These are phyloP conservation scores for Berberis thunbergii DNA, from an alignment of 164 flowering plant genomes.

Conservation along the genomic window DNA sequence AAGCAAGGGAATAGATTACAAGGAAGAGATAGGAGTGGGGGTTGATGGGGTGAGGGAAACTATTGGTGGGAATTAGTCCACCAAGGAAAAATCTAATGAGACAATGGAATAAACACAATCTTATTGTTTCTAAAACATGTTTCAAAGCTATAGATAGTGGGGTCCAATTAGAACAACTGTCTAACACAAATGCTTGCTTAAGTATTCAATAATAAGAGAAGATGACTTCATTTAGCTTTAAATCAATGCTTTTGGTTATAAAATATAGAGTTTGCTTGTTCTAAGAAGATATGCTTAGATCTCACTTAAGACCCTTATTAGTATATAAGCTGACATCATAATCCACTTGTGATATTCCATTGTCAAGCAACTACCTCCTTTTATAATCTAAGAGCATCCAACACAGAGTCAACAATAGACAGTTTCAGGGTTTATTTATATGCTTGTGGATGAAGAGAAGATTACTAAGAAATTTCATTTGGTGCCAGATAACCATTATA, in stretches of 20 bases:
- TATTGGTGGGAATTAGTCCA: slow-evolving; percentile 40
- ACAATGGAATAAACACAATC: slow-evolving; percentile 59
- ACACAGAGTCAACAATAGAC: slow-evolving; percentile 14
- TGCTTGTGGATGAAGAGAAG: slow-evolving; percentile 22
- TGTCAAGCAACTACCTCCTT: slow-evolving; percentile 31
- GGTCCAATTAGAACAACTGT: slow-evolving; percentile 44
- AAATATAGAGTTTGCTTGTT: slow-evolving; percentile 34
- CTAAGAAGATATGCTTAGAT: slow-evolving; percentile 77
- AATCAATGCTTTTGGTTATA: slow-evolving; percentile 39
- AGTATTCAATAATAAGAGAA: slow-evolving; percentile 26
- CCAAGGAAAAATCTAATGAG: slow-evolving; percentile 29
- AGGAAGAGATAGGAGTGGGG: slow-evolving; percentile 20
- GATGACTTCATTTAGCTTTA: slow-evolving; percentile 47
- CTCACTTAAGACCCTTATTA: slow-evolving; percentile 39
- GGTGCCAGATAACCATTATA: slow-evolving; percentile 37
- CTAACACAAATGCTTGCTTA: slow-evolving; percentile 36
- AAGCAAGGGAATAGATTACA: slow-evolving; percentile 19
- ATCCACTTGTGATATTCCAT: slow-evolving; percentile 64
- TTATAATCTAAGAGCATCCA: slow-evolving; percentile 21
- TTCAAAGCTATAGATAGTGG: slow-evolving; percentile 29
- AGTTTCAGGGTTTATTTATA: slow-evolving; percentile 10
- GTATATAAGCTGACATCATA: slow-evolving; percentile 59
- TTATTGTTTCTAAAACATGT: slow-evolving; percentile 28
- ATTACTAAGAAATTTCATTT: slow-evolving; percentile 31
- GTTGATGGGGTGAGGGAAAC: slow-evolving; percentile 26